These are phyloP conservation scores for Batkoa obscura DNA, from an alignment of 371 early-diverging fungal genomes.

Conservation along the genomic window DNA sequence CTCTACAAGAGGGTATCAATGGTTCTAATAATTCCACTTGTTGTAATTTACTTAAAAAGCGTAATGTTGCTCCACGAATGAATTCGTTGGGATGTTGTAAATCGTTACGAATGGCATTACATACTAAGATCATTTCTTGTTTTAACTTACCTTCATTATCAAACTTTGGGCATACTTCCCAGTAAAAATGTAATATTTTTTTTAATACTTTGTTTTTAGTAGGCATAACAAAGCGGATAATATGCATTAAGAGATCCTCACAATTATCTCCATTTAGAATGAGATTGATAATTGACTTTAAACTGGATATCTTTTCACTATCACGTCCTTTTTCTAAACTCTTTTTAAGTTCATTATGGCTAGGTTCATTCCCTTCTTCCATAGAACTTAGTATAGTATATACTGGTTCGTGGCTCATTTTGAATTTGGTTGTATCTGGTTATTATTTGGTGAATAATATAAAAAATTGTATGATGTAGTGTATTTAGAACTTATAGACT, in stretches of 20 bases:
- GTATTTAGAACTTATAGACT: too few relatives aligned
- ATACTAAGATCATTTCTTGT: conserved; percentile 91
- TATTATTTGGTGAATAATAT: too few relatives aligned
- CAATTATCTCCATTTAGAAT: conserved; percentile 87
- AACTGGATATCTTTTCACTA: conserved; percentile 73
- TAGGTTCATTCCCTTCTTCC: conserved; percentile 34
- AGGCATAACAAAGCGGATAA: conserved; percentile 33
- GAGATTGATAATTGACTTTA: conserved; percentile 73
- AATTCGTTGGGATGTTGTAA: conserved; percentile 98
- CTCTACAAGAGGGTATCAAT: conserved; percentile 66
- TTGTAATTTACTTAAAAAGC: conserved; percentile 85
- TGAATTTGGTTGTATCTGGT: too few relatives aligned
- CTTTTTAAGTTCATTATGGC: conserved; percentile 43
- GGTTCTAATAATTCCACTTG: conserved; percentile 92
- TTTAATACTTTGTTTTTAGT: conserved; percentile 27
- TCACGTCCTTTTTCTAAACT: conserved; percentile 83
- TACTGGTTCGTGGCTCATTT: conserved; percentile 24
- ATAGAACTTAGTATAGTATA: conserved; percentile 48
- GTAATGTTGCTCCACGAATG: conserved; percentile 87
- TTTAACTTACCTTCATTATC: conserved; percentile 80
- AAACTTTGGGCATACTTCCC: conserved; percentile 91
- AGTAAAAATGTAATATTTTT: conserved; percentile 86
- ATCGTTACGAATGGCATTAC: conserved; percentile 93
- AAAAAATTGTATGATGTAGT: too few relatives aligned
- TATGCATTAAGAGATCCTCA: conserved; percentile 80